Evolutionary conservation across 83 land plant species (phyloP).

Genomic region (Picea mariana): DNA sequence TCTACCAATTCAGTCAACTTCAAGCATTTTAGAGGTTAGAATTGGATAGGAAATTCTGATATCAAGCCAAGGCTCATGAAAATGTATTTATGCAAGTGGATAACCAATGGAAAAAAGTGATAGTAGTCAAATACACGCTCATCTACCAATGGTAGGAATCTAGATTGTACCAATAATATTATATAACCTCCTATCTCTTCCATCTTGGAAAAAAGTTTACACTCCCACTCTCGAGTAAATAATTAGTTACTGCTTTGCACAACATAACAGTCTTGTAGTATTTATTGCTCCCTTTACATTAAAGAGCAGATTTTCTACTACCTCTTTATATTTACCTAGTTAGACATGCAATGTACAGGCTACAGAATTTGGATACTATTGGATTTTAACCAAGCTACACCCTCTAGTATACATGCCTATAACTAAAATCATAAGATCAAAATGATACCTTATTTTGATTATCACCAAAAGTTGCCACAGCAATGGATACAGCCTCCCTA

Average conservation of each 20-base stretch:
- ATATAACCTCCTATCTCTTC: too few relatives aligned
- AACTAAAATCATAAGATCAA: conserved; percentile 8
- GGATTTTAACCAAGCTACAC: conserved; percentile 10
- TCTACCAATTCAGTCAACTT: too few relatives aligned
- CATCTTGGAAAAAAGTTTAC: too few relatives aligned
- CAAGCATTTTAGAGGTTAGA: too few relatives aligned
- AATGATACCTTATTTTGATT: conserved; percentile 72
- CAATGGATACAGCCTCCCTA: conserved; percentile 79
- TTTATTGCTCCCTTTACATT: background rate
- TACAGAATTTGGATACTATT: background rate
- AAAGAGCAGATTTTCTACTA: background rate
- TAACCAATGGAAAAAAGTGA: background rate
- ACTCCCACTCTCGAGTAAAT: too few relatives aligned
- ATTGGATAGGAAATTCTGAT: too few relatives aligned
- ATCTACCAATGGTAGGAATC: background rate
- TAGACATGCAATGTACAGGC: background rate
- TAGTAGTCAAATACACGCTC: background rate
- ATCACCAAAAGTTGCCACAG: conserved; percentile 82
- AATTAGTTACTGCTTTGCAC: background rate
- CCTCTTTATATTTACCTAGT: background rate
- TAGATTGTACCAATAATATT: background rate
- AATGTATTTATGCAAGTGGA: background rate
- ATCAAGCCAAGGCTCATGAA: background rate
- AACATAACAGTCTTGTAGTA: background rate
- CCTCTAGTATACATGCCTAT: background rate